Conservation (phyloP, 1,284 basidiomycete species). For the Lentinula novae-zelandiae region DNA sequence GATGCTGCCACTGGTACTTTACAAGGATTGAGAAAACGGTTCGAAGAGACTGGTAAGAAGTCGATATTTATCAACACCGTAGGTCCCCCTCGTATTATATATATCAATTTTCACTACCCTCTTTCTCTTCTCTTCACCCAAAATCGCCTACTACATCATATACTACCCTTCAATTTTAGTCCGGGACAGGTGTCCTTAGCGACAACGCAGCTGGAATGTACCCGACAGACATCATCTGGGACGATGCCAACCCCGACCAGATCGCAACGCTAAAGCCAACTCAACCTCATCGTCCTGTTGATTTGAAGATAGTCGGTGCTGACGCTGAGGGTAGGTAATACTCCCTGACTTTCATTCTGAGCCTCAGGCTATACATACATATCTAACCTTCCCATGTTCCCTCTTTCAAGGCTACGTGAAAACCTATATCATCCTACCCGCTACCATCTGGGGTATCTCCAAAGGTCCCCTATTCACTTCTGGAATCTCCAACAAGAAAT, state of each 20-base stretch:
- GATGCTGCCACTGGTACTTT: constrained; percentile 39
- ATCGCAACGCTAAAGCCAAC: constrained; percentile 32
- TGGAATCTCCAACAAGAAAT: constrained; percentile 39
- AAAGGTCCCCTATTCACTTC: constrained; percentile 35
- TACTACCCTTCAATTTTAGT: constrained; percentile 5
- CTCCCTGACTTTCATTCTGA: not conserved
- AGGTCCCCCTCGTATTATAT: constrained; percentile 15
- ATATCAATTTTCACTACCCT: not conserved
- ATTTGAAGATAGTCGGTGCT: constrained; percentile 26
- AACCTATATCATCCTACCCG: constrained; percentile 42
- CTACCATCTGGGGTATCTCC: constrained; percentile 42
- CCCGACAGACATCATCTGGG: constrained; percentile 28
- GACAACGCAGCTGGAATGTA: constrained; percentile 33
- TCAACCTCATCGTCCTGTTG: constrained; percentile 34
- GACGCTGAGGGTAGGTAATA: constrained; percentile 29
- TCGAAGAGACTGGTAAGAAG: constrained; percentile 35
- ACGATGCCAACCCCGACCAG: constrained; percentile 32
- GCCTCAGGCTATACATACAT: not conserved
- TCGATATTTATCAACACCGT: constrained; percentile 53
- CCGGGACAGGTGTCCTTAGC: constrained; percentile 27
- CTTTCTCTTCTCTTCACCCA: too few species aligned
- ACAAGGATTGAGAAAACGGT: constrained; percentile 38
- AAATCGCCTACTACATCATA: too few species aligned
- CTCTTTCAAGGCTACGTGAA: constrained; percentile 35
- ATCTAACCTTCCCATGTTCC: too few species aligned